Evolutionary conservation across 2,329 filamentous ascomycete genomes (phyloP).

Genomic region (Alternaria burnsii): DNA sequence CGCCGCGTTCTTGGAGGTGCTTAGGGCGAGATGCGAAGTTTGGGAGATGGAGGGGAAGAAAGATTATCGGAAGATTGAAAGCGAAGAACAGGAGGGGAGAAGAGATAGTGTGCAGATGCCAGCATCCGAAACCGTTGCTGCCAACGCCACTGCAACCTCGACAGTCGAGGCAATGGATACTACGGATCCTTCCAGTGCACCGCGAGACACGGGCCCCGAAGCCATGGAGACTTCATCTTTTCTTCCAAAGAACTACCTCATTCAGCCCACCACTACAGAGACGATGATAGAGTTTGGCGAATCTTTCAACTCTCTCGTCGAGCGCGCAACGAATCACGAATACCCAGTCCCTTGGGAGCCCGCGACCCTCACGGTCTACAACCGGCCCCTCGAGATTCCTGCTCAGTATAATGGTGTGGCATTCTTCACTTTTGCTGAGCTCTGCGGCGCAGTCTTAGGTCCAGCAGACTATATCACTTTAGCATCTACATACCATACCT

Average conservation of each 20-base stretch:
- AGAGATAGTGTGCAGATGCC: conserved; percentile 9
- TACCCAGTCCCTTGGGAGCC: conserved; percentile 57
- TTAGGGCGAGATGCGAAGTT: conserved; percentile 80
- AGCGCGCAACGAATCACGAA: conserved; percentile 34
- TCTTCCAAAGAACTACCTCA: conserved; percentile 48
- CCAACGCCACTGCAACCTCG: background rate
- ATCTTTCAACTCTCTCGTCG: conserved; percentile 33
- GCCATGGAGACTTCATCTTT: background rate
- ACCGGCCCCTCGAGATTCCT: conserved; percentile 68
- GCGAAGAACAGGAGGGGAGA: conserved; percentile 29
- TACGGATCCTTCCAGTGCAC: background rate
- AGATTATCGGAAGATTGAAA: conserved; percentile 69
- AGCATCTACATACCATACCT: conserved; percentile 80
- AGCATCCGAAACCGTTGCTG: background rate
- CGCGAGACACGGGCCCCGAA: background rate
- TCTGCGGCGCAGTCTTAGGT: conserved; percentile 71
- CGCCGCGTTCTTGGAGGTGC: conserved; percentile 75
- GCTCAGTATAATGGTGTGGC: conserved; percentile 66
- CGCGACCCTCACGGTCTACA: conserved; percentile 65
- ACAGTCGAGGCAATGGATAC: background rate
- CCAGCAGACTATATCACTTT: conserved; percentile 85
- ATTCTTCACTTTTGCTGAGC: conserved; percentile 72
- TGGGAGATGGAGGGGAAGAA: conserved; percentile 82
- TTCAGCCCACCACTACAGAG: conserved; percentile 38
- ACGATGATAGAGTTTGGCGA: conserved; percentile 30